Percentiles rank a stretch among this genome's conserved stretches.
Evolutionary conservation across 768 basidiomycete genomes (phyloP).

Genomic region (Tephrocybe sp.): DNA sequence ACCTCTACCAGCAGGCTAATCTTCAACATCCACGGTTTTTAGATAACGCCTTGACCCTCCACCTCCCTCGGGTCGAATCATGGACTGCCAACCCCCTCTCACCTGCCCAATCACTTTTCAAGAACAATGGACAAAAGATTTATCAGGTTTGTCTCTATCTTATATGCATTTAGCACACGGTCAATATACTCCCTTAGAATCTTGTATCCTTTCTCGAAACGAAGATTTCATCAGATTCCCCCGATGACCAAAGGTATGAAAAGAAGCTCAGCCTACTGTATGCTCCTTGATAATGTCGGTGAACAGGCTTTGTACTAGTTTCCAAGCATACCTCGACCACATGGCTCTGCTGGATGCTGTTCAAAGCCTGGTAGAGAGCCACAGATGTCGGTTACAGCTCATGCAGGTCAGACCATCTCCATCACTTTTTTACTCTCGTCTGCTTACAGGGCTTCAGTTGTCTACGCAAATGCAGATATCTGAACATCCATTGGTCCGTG

Average conservation of each 20-base stretch:
- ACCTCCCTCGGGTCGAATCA: constrained; percentile 15
- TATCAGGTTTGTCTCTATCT: constrained; percentile 7
- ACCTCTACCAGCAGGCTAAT: constrained; percentile 16
- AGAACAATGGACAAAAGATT: constrained; percentile 13
- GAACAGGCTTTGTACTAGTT: constrained; percentile 11
- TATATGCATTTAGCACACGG: neutral
- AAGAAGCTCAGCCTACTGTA: too few species aligned
- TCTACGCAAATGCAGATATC: constrained; percentile 16
- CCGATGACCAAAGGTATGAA: constrained; percentile 14
- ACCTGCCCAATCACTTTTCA: constrained; percentile 12
- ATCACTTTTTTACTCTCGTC: neutral
- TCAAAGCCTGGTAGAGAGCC: constrained; percentile 16
- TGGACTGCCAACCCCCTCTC: constrained; percentile 11
- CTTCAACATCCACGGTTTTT: constrained; percentile 13
- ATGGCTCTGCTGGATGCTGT: constrained; percentile 12
- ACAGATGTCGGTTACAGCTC: constrained; percentile 15
- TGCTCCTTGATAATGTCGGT: neutral
- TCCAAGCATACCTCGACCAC: constrained; percentile 16
- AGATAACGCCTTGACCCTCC: constrained; percentile 16
- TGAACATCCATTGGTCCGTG: constrained; percentile 15
- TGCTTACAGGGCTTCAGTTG: neutral
- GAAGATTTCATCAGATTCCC: constrained; percentile 14
- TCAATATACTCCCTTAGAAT: constrained; percentile 1
- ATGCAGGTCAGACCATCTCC: constrained; percentile 8
- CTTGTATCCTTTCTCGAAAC: constrained; percentile 15